Base-by-base conservation (phyloP, 257 asterid genomes). In the Sherardia arvensis region DNA sequence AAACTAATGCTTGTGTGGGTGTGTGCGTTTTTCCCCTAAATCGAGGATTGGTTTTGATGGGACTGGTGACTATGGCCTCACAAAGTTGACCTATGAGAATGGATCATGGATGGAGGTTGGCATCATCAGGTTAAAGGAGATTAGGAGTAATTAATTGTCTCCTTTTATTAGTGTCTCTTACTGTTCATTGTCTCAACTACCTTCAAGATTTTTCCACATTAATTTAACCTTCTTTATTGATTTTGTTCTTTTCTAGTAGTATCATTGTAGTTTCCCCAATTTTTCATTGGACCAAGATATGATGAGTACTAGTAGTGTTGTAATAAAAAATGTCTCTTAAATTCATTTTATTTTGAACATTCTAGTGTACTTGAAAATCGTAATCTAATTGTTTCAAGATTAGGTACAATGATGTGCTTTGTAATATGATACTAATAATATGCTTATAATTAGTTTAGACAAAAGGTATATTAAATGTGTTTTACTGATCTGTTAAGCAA, bases 51-150 rank as follows among this genome's bases (percentile, higher is more conserved):
- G 33, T 58, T 54, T 56, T 64, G 66, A 71, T 68, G 72, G 67
- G 75, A 72, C 72, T 64, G 55, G 22, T 65, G 78, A 78, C 73
- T 53, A 22, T 59, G 57, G 79, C 70, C 70, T 59, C 74, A 56
- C 66, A 59, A 59, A 70, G 78, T 75, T 81, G 81, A 68, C 73
- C 53, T 38, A 21, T 15, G 51, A 43, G 47, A 17, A 15, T 43
- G 51, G 51, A 20, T n/a, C 20, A 14, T 43, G 56, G 47, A 15
- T 43, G 51, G 51, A 20, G 51, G 51, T 43, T 43, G 56, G 56
- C 56, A 49, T 49, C 56, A 49, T 49, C 26, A 18, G 26, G 26
- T 49, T 49, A 49, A 49, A 49, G 8, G 26, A 11, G 26, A 49
- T 49, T 49, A 21, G 27, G 56, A 49, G 26, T 49, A 49, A 49